Percentiles rank a stretch among this genome's conserved stretches.
Conservation (phyloP, 345 rosid genomes). For the Pelargonium nanum region DNA sequence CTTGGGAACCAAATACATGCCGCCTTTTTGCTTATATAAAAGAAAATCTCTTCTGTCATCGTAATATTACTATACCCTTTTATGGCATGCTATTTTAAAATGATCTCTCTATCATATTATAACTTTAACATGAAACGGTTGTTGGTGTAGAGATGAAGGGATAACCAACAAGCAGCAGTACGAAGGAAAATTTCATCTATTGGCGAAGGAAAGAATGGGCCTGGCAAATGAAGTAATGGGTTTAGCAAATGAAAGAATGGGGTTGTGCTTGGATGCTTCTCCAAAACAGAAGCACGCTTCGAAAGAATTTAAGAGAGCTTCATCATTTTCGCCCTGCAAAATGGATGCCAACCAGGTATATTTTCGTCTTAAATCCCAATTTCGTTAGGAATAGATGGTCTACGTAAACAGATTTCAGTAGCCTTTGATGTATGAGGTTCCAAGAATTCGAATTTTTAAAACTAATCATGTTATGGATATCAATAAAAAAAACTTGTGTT, state of each 20-base stretch:
- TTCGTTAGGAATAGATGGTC: neutral
- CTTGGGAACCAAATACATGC: slow-evolving; percentile 14
- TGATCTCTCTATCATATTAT: too few species aligned
- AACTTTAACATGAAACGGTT: slow-evolving; percentile 1
- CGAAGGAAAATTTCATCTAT: slow-evolving; percentile 32
- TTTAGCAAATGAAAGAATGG: slow-evolving; percentile 35
- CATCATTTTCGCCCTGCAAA: slow-evolving; percentile 54
- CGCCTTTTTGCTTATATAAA: slow-evolving; percentile 57
- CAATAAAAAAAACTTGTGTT: too few species aligned
- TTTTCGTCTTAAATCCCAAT: neutral
- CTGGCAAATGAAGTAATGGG: slow-evolving; percentile 36
- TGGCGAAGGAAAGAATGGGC: slow-evolving; percentile 36
- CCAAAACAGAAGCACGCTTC: slow-evolving; percentile 47
- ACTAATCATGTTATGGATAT: neutral
- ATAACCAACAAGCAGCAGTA: slow-evolving; percentile 25
- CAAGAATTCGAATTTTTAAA: too few species aligned
- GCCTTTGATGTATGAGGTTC: neutral
- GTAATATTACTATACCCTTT: slow-evolving; percentile 23
- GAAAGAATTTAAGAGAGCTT: slow-evolving; percentile 34
- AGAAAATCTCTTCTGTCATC: slow-evolving; percentile 30
- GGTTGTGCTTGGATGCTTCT: slow-evolving; percentile 59
- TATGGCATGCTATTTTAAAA: neutral
- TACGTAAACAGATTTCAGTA: neutral
- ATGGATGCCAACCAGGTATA: slow-evolving; percentile 61
- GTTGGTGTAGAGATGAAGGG: slow-evolving; percentile 38